phyloP scores from a whole-genome alignment of 2,329 filamentous ascomycete genomes.

The Huntiella bhutanensis region DNA sequence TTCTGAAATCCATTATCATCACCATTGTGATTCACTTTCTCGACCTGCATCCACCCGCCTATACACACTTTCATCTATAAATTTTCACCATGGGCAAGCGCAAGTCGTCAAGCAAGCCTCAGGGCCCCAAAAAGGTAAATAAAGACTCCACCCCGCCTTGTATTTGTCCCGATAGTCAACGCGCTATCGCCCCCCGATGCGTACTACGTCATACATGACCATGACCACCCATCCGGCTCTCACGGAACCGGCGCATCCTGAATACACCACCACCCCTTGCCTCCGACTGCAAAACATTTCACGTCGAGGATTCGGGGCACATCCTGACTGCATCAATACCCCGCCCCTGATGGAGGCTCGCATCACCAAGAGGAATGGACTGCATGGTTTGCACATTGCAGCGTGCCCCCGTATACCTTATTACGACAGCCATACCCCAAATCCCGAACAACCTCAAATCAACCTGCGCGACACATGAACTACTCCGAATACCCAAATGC shows the following conservation, averaged over 20 bases:
- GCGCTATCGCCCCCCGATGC: background rate
- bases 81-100: constrained; percentile 56
- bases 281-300: background rate
- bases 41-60: no score
- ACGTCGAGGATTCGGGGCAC: background rate
- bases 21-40: no score
- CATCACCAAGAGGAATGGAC: no score
- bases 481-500: no score
- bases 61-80: background rate
- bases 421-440: no score
- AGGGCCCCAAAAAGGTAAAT: constrained; percentile 62
- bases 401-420: no score
- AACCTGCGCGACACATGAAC: no score
- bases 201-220: background rate
- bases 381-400: no score
- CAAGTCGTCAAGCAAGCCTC: constrained; percentile 68
- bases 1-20: background rate
- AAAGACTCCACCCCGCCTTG: background rate
- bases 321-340: background rate
- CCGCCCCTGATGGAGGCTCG: background rate
- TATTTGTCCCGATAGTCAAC: background rate
- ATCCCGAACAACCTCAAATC: no score
- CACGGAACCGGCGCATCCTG: no score
- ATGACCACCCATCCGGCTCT: no score
- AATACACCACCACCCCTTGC: no score